These are phyloP conservation scores for Paramecium primaurelia DNA, from an alignment of 73 alveolate genomes.

Conservation along the genomic window DNA sequence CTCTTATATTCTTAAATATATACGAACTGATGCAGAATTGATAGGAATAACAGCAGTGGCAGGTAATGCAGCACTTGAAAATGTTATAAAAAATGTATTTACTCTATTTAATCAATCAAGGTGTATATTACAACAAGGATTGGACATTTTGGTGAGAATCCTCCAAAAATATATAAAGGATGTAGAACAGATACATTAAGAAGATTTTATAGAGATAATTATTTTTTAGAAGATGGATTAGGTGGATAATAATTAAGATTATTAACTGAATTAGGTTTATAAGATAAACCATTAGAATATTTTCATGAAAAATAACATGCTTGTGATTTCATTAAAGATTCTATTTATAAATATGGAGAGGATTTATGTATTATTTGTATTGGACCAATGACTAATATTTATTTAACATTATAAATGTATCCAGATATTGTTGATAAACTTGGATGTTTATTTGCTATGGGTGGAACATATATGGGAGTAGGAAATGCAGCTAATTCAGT, in stretches of 20 bases:
- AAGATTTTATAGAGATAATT: conserved; percentile 35
- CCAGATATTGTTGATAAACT: not conserved
- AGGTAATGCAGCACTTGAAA: conserved; percentile 30
- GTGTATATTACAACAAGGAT: not conserved
- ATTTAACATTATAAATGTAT: not conserved
- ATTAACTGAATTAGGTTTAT: not conserved
- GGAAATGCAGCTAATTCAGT: conserved; percentile 21
- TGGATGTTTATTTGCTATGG: conserved; percentile 45
- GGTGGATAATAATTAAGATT: conserved; percentile 15
- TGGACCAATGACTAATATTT: conserved; percentile 28
- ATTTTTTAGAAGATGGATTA: conserved; percentile 21
- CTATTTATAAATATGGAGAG: conserved; percentile 17
- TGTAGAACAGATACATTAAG: conserved; percentile 14
- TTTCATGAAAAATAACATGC: conserved; percentile 43
- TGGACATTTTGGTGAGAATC: conserved; percentile 22
- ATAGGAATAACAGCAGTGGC: conserved; percentile 40
- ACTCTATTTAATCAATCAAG: not conserved
- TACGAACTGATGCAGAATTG: conserved; percentile 15
- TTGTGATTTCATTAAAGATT: conserved; percentile 16
- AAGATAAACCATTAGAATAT: not conserved
- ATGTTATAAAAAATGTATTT: conserved; percentile 19
- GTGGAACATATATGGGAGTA: conserved; percentile 41
- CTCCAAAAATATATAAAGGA: conserved; percentile 20
- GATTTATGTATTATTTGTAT: conserved; percentile 38
- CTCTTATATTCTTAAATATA: not conserved